Percentiles rank a stretch among this genome's conserved stretches.
These are phyloP conservation scores for Naematelia aurantialba DNA, from an alignment of 768 basidiomycete genomes.

Conservation along the genomic window DNA sequence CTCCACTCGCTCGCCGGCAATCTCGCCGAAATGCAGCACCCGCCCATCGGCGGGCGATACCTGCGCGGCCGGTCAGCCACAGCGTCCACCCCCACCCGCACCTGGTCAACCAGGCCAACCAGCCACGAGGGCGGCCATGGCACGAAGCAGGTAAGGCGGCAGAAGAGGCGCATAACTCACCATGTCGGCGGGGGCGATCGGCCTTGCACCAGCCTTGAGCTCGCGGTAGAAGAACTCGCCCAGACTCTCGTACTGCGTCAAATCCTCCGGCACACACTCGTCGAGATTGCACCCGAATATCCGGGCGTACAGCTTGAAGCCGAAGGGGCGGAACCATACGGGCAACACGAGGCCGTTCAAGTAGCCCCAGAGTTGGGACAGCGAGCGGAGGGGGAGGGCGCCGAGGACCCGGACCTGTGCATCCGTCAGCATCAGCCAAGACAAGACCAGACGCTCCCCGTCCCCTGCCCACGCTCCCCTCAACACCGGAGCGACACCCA, in stretches of 20 bases:
- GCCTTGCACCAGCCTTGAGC: slow-evolving; percentile 74
- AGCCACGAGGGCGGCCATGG: background rate
- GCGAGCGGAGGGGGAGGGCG: slow-evolving; percentile 85
- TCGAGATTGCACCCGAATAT: slow-evolving; percentile 92
- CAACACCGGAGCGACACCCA: background rate
- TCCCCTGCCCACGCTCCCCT: background rate
- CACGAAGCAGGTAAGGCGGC: background rate
- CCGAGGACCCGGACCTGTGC: slow-evolving; percentile 92
- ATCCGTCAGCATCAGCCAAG: too few species aligned
- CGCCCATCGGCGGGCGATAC: slow-evolving; percentile 93
- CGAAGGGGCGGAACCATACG: slow-evolving; percentile 88
- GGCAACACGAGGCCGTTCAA: slow-evolving; percentile 89
- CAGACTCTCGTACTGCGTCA: slow-evolving; percentile 75
- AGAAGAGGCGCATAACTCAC: slow-evolving; percentile 54
- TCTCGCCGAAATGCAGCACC: slow-evolving; percentile 84
- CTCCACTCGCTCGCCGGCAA: slow-evolving; percentile 74
- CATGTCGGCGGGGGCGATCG: slow-evolving; percentile 67
- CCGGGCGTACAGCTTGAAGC: slow-evolving; percentile 76
- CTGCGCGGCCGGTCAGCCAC: slow-evolving; percentile 48
- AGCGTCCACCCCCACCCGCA: slow-evolving; percentile 8
- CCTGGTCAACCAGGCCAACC: too few species aligned
- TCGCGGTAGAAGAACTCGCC: slow-evolving; percentile 93
- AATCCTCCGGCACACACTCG: slow-evolving; percentile 68
- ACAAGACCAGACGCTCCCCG: background rate
- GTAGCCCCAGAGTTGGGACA: slow-evolving; percentile 97